Evolutionary conservation across 2,329 filamentous ascomycete genomes (phyloP), one percentile per base, ranked within the genome.

Genomic region (Penicillium sp.): DNA sequence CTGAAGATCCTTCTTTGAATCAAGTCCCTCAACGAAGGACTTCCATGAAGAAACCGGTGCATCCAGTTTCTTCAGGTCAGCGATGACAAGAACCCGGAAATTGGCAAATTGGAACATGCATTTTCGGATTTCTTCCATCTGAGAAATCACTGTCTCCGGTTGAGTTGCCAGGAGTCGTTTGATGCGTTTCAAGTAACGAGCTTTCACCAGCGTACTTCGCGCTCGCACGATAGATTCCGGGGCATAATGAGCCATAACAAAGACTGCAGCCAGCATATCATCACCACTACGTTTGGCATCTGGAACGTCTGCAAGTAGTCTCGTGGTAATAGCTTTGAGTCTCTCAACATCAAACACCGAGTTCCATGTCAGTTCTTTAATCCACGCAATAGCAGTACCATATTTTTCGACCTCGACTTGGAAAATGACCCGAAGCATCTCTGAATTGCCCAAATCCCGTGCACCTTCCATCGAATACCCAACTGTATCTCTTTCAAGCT

Each of bases 321-420:
- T 95, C 57, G 86, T 86, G 16, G 95, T 79, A 40, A 83, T 82
- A 1, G 83, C 79, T 52, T 80, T 78, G 21, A 87, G 73, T 59
- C 84, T 76, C 56, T 79, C 89, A 3, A 87, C 81, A 65, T 97
- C 93, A 66, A 97, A 96, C 52, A 97, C 80, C 40, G 90, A 89
- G 69, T 95, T 87, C 69, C 93, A 96, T 71, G 96, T 87, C 72
- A 97, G 82, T 12, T 89, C 89, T 20, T 86, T 86, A 12, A 97
- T 80, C 91, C 92, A 97, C 59, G 86, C 80, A 57, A 97, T 88
- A 2, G 90, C 86, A 0, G 85, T 86, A 45, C 83, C 79, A 70
- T 97, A 97, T 72, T 96, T 96, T 52, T 93, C 86, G 0, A 87
- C 84, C 71, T 99, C 94, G 6, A 94, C 85, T 65, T 94, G 87